Conservation (phyloP, 495 filamentous ascomycete genomes). For the Cetradonia linearis region DNA sequence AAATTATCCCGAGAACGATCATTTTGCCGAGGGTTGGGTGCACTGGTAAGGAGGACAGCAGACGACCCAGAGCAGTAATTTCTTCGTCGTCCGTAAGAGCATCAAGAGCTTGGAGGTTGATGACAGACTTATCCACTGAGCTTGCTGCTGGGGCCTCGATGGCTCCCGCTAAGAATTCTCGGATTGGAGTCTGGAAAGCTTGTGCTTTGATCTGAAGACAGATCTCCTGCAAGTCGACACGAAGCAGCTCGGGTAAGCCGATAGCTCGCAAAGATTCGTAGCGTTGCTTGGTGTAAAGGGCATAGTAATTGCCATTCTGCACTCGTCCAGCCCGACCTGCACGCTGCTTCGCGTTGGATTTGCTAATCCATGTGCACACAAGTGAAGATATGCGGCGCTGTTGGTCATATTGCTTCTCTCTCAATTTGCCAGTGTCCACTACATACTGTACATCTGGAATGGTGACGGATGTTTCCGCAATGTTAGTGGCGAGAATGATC, state of each 20-base stretch:
- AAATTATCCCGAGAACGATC: constrained; percentile 49
- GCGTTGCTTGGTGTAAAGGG: constrained; percentile 41
- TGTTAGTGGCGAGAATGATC: constrained; percentile 49
- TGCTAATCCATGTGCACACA: constrained; percentile 43
- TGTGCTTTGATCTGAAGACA: constrained; percentile 42
- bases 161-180: constrained; percentile 39
- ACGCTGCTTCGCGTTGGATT: constrained; percentile 45
- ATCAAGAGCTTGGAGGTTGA: constrained; percentile 36
- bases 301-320: constrained; percentile 49
- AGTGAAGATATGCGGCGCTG: constrained; percentile 36
- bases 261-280: constrained; percentile 39
- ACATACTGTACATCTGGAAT: constrained; percentile 50
- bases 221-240: constrained; percentile 41
- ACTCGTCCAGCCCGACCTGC: constrained; percentile 51
- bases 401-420: constrained; percentile 43
- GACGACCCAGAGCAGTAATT: constrained; percentile 42
- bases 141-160: constrained; percentile 42
- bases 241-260: constrained; percentile 40
- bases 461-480: constrained; percentile 52
- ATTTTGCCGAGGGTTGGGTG: constrained; percentile 46
- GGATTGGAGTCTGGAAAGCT: constrained; percentile 35
- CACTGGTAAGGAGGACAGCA: constrained; percentile 40
- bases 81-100: constrained; percentile 42
- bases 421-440: constrained; percentile 45
- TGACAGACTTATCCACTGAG: constrained; percentile 37